A percentile compares a stretch with the other conserved stretches of the same genome.
phyloP scores from a whole-genome alignment of 2,329 filamentous ascomycete species.

The Penicillium rolfsii region DNA sequence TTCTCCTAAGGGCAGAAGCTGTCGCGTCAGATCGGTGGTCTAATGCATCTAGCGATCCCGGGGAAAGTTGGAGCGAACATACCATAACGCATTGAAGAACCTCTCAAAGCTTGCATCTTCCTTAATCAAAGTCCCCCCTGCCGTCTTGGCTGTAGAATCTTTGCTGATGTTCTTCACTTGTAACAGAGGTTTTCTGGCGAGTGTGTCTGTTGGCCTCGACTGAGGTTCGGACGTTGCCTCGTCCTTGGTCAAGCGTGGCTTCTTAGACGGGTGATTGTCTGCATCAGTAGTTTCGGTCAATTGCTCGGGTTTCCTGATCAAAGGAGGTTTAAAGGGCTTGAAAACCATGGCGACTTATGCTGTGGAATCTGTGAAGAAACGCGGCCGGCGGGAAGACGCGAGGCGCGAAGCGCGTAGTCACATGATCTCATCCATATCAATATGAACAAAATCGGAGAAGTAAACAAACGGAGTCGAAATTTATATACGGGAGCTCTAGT shows the following conservation, averaged over 20 bases:
- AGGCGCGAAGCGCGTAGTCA: conserved; percentile 26
- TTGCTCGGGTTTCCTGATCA: conserved; percentile 40
- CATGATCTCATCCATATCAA: conserved; percentile 15
- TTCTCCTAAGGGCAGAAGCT: conserved; percentile 55
- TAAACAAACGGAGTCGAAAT: background rate
- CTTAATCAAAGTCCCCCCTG: conserved; percentile 1
- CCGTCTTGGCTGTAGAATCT: conserved; percentile 12
- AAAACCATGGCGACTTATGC: conserved; percentile 42
- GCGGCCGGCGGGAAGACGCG: conserved; percentile 21
- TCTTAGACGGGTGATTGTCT: conserved; percentile 37
- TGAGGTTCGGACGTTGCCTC: conserved; percentile 15
- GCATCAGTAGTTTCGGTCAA: conserved; percentile 10
- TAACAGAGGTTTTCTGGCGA: conserved; percentile 37
- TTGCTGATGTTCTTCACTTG: conserved; percentile 35
- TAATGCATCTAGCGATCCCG: background rate
- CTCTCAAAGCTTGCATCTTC: conserved; percentile 32
- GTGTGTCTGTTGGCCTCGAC: conserved; percentile 12
- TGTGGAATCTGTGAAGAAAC: conserved; percentile 1
- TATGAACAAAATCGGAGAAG: background rate
- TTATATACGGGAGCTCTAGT: too few species aligned
- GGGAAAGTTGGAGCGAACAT: conserved; percentile 18
- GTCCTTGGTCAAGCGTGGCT: conserved; percentile 39
- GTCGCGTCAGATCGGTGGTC: background rate
- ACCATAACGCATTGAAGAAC: conserved; percentile 56
- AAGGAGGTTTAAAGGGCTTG: conserved; percentile 52